Conservation (phyloP, 1,284 basidiomycete species). For the Ustilago xerochloae region DNA sequence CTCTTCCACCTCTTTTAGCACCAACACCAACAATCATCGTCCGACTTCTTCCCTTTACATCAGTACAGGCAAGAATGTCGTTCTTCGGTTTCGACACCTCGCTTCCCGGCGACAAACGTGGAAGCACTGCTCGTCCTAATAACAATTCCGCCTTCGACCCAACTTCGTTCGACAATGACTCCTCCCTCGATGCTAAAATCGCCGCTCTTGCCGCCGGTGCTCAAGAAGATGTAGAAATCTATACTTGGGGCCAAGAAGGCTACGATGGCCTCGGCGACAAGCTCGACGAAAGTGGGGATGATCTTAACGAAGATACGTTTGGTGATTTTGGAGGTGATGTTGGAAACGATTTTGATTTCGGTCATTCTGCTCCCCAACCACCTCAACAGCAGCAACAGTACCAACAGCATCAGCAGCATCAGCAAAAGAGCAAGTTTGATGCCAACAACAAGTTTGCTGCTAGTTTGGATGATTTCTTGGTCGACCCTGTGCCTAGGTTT, state of each 20-base stretch:
- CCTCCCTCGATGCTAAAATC: slow-evolving; percentile 65
- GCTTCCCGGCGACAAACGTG: slow-evolving; percentile 55
- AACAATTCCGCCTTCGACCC: slow-evolving; percentile 35
- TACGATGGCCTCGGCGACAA: slow-evolving; percentile 89
- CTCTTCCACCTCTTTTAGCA: not conserved
- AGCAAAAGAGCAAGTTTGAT: slow-evolving; percentile 43
- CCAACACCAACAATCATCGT: not conserved
- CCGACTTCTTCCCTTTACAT: not conserved
- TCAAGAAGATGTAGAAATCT: slow-evolving; percentile 80
- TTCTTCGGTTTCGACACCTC: slow-evolving; percentile 68
- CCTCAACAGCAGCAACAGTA: slow-evolving; percentile 16
- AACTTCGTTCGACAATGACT: slow-evolving; percentile 59
- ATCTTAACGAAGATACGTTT: slow-evolving; percentile 84
- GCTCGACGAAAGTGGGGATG: slow-evolving; percentile 76
- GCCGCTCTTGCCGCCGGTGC: slow-evolving; percentile 72
- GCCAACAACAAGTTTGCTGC: slow-evolving; percentile 56
- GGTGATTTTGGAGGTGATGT: slow-evolving; percentile 71
- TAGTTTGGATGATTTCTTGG: slow-evolving; percentile 67
- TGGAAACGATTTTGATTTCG: slow-evolving; percentile 91
- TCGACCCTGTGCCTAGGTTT: slow-evolving; percentile 46
- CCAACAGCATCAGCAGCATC: slow-evolving; percentile 15
- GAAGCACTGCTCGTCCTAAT: not conserved
- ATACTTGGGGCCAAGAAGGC: slow-evolving; percentile 87
- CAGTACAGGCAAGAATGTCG: slow-evolving; percentile 59
- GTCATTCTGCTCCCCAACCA: slow-evolving; percentile 61